Base-by-base conservation (phyloP, 2,329 filamentous ascomycete genomes). In the Colletotrichum tropicale region DNA sequence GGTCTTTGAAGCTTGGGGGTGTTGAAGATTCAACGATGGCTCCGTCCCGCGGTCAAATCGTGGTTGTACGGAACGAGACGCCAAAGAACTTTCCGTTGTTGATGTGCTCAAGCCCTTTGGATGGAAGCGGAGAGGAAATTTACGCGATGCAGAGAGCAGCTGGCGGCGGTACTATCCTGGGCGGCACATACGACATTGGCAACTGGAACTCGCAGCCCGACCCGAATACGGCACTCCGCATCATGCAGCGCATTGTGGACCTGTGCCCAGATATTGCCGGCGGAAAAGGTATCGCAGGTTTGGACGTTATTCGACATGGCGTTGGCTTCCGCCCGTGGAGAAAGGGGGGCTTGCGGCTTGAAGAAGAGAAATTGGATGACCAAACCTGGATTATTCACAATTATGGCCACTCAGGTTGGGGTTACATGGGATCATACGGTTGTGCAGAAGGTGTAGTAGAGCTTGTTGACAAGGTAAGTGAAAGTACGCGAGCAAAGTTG, bases 91-190 rank as follows among this genome's bases (percentile, higher is more conserved):
- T 91, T 58, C 89, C 90, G 8, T 88, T 90, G 13, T 48, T 48
- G 9, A 48, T 48, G 38, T 48, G 38, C 1, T 95, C 93, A 10
- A 94, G 94, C 56, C 94, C 92, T 1, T 93, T 95, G 66, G 94
- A 97, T 80, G 93, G 91, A 3, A 86, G 88, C 0, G 92, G 93
- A 34, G 96, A 98, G 84, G 87, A 93, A 5, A 87, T 91, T 74
- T 98, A 98, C 82, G 89, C 94, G 62, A 98, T 98, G 96, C 92
- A 92, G 80, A 90, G 96, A 32, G 94, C 96, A 2, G 90, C 89
- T 0, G 91, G 90, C 18, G 96, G 96, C 24, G 96, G 96, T 13
- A 97, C 95, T 0, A 89, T 98, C 55, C 87, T 98, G 3, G 96
- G 96, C n/a, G 96, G 96, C 3, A 96, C 93, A 64, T 94, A 98